These are phyloP conservation scores for Fusarium oxysporum DNA, from an alignment of 2,329 filamentous ascomycete genomes.

Conservation along the genomic window DNA sequence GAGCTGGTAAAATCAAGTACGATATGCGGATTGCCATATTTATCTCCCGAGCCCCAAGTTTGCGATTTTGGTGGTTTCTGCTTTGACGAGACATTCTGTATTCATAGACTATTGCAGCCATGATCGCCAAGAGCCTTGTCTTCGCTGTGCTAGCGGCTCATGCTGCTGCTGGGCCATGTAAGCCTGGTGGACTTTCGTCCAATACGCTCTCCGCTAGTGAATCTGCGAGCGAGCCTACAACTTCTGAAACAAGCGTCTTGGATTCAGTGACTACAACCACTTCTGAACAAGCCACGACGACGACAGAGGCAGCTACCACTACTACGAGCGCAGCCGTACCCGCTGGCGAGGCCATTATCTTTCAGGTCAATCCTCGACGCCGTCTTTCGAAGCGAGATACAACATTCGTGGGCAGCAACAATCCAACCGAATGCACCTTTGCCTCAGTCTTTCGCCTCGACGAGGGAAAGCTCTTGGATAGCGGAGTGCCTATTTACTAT, in stretches of 20 bases:
- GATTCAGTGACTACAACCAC: background rate
- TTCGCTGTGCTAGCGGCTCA: background rate
- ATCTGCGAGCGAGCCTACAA: background rate
- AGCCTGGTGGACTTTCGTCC: background rate
- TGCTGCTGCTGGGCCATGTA: constrained; percentile 2
- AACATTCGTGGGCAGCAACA: background rate
- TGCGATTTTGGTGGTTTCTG: background rate
- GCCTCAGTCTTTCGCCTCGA: background rate
- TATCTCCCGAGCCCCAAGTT: background rate
- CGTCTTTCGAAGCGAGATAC: background rate
- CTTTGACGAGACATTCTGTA: background rate
- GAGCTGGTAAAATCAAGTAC: background rate
- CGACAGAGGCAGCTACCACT: background rate
- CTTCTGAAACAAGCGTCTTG: background rate
- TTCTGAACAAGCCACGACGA: background rate
- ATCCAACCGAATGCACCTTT: background rate
- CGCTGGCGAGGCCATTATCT: background rate
- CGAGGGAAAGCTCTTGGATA: background rate
- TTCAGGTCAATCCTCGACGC: background rate
- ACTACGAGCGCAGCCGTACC: background rate
- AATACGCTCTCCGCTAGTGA: background rate
- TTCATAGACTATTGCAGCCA: background rate
- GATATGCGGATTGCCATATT: background rate
- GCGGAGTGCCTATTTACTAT: background rate
- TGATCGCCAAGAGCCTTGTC: background rate